These are phyloP conservation scores for Citrus hindsii DNA, from an alignment of 345 rosid species.

Conservation along the genomic window DNA sequence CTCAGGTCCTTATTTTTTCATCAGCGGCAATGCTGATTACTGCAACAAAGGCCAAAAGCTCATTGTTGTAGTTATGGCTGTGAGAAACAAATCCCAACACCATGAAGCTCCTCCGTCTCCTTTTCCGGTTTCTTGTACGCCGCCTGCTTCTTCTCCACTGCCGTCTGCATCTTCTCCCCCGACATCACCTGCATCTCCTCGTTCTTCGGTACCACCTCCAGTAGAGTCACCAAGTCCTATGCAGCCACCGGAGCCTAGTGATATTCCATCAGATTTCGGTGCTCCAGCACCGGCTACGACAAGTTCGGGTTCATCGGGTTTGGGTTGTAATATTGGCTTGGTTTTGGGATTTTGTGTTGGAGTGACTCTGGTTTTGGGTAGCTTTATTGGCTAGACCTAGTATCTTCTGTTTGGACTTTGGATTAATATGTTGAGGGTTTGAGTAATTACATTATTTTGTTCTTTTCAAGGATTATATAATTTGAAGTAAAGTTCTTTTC, in stretches of 20 bases:
- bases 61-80: constrained; percentile 57
- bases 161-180: constrained; percentile 6
- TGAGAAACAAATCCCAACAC: constrained; percentile 23
- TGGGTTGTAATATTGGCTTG: constrained; percentile 14
- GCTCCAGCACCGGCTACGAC: constrained; percentile 23
- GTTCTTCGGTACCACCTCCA: background rate
- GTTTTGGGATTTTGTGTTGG: constrained; percentile 17
- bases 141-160: background rate
- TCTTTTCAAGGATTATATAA: background rate
- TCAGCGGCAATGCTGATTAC: constrained; percentile 55
- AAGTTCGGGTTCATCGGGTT: constrained; percentile 15
- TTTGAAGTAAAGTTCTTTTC: background rate
- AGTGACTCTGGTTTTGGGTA: constrained; percentile 18
- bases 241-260: background rate
- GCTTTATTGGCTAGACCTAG: constrained; percentile 22
- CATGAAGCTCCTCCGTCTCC: constrained; percentile 31
- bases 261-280: background rate
- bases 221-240: constrained; percentile 5
- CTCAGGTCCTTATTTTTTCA: constrained; percentile 83
- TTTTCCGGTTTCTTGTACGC: background rate
- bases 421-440: too few relatives aligned
- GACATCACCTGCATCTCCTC: background rate
- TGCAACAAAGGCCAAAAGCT: constrained; percentile 72
- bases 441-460: background rate
- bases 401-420: too few relatives aligned